These are phyloP conservation scores for Cyclotella sp. DNA, from an alignment of 108 stramenopile species.

Conservation along the genomic window DNA sequence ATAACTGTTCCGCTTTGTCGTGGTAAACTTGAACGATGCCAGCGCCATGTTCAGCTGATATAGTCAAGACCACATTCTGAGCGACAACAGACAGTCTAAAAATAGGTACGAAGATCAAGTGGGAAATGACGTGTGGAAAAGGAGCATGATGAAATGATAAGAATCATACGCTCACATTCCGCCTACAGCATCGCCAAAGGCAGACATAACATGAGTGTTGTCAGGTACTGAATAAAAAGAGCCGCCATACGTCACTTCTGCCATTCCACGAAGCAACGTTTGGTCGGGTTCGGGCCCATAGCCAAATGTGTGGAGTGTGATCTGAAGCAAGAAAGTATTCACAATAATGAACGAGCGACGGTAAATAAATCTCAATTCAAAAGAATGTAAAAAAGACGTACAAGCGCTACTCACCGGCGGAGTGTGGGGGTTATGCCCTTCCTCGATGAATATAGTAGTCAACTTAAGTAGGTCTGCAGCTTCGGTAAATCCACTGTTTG, in stretches of 20 bases:
- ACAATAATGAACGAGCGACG: not conserved
- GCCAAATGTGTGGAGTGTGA: constrained; percentile 67
- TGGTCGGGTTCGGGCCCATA: constrained; percentile 67
- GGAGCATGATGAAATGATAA: not conserved
- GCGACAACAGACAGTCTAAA: constrained; percentile 59
- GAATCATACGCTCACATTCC: constrained; percentile 34
- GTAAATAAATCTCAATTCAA: not conserved
- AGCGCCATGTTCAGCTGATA: constrained; percentile 51
- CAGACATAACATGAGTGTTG: constrained; percentile 55
- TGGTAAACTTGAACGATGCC: constrained; percentile 56
- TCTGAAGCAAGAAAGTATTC: not conserved
- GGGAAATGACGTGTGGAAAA: not conserved
- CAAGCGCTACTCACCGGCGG: constrained; percentile 26
- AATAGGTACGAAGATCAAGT: not conserved
- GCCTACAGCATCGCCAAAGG: constrained; percentile 77
- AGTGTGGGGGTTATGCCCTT: constrained; percentile 21
- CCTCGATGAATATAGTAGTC: constrained; percentile 41
- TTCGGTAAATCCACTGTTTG: constrained; percentile 61
- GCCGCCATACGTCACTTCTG: constrained; percentile 51
- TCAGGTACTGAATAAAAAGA: constrained; percentile 66
- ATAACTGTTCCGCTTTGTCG: constrained; percentile 39
- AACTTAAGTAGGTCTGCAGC: constrained; percentile 44
- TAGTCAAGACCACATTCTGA: constrained; percentile 55
- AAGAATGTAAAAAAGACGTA: not conserved
- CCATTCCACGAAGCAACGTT: constrained; percentile 51